Evolutionary conservation across 1,139 yeast genomes (phyloP).

Genomic region (Saccharomyces hybrid): DNA sequence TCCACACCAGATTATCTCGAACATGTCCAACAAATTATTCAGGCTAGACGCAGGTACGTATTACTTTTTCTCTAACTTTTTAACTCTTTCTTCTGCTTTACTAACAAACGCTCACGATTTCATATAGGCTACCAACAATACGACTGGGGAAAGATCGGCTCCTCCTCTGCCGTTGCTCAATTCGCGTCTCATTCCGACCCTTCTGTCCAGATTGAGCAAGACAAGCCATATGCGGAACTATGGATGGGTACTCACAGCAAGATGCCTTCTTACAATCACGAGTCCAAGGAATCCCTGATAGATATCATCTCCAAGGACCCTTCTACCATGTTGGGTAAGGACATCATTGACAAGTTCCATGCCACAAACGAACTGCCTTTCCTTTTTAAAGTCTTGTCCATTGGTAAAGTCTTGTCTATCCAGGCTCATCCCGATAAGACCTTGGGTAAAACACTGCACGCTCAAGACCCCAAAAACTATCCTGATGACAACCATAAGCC

Average conservation of each 20-base stretch:
- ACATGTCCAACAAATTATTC: slow-evolving; percentile 32
- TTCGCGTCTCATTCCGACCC: slow-evolving; percentile 71
- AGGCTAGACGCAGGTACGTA: slow-evolving; percentile 35
- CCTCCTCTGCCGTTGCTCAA: slow-evolving; percentile 78
- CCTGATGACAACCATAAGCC: slow-evolving; percentile 99
- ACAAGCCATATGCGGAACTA: slow-evolving; percentile 79
- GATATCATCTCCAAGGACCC: slow-evolving; percentile 60
- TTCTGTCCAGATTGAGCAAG: slow-evolving; percentile 51
- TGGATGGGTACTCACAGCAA: slow-evolving; percentile 99
- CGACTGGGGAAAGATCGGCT: slow-evolving; percentile 86
- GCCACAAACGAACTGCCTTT: slow-evolving; percentile 73
- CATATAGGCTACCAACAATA: slow-evolving; percentile 56
- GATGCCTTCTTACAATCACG: slow-evolving; percentile 67
- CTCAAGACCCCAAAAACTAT: slow-evolving; percentile 81
- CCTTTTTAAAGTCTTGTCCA: slow-evolving; percentile 86
- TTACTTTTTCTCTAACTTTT: not conserved
- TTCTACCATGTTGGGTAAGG: slow-evolving; percentile 47
- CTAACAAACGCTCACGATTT: slow-evolving; percentile 4
- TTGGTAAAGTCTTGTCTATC: slow-evolving; percentile 84
- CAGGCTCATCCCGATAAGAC: slow-evolving; percentile 97
- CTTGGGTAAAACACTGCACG: slow-evolving; percentile 68
- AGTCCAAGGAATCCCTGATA: slow-evolving; percentile 49
- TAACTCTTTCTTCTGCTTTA: not conserved
- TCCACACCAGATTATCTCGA: not conserved
- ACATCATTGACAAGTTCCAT: slow-evolving; percentile 60